Evolutionary conservation across 140 eudicot genomes (phyloP).

Genomic region (Ambrosia hybrid): DNA sequence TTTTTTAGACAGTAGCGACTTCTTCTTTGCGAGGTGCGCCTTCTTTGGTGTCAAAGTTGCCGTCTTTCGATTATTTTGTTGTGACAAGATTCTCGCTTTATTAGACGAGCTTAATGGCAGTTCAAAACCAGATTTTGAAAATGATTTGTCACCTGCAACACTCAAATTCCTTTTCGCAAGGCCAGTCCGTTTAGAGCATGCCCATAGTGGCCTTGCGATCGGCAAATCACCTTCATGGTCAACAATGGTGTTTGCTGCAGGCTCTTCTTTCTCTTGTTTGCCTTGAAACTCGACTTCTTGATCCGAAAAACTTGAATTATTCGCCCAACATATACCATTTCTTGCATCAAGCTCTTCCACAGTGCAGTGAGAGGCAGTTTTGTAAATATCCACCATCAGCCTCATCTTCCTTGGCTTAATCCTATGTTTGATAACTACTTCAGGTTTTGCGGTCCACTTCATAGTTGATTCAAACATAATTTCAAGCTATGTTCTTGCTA

Average conservation of each 20-base stretch:
- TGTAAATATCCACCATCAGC: conserved; percentile 59
- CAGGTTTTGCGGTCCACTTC: conserved; percentile 36
- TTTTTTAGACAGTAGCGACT: background rate
- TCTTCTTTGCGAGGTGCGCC: conserved; percentile 6
- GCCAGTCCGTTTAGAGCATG: conserved; percentile 43
- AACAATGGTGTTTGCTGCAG: conserved; percentile 22
- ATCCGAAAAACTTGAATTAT: conserved; percentile 31
- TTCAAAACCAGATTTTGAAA: background rate
- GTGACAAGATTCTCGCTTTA: background rate
- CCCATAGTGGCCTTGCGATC: conserved; percentile 32
- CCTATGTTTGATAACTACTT: conserved; percentile 46
- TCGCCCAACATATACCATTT: conserved; percentile 68
- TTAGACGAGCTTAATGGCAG: background rate
- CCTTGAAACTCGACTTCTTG: conserved; percentile 33
- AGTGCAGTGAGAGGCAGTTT: conserved; percentile 54
- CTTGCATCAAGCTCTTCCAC: conserved; percentile 81
- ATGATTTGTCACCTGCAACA: background rate
- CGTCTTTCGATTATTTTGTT: background rate
- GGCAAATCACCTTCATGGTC: conserved; percentile 33
- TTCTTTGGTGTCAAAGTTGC: background rate
- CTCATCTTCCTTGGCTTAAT: conserved; percentile 59
- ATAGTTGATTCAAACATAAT: conserved; percentile 48
- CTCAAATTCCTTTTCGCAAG: conserved; percentile 20
- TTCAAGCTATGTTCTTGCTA: conserved; percentile 47
- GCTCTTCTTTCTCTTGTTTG: background rate